Evolutionary conservation across 2,329 filamentous ascomycete species (phyloP).

Genomic region (Fusarium solani-melongenae): DNA sequence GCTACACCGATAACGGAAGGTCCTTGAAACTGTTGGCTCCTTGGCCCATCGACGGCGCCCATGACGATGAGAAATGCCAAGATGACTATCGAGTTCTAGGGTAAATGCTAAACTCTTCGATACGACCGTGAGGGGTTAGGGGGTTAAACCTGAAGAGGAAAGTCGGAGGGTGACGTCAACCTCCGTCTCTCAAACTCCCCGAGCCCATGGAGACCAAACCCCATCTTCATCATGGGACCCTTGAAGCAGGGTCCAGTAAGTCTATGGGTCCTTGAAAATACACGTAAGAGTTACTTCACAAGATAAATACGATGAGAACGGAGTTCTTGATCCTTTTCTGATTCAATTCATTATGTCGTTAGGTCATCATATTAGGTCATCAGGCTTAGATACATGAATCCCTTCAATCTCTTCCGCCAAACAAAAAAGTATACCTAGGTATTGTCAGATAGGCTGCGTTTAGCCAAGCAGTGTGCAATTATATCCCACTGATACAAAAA

Average conservation of each 20-base stretch:
- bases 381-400: slow-evolving; percentile 31
- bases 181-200: not conserved
- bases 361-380: slow-evolving; percentile 37
- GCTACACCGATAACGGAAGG: not conserved
- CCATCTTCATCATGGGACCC: slow-evolving; percentile 2
- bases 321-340: not conserved
- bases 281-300: not conserved
- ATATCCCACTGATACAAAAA: slow-evolving; percentile 2
- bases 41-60: not conserved
- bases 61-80: slow-evolving; percentile 10
- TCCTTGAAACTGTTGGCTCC: not conserved
- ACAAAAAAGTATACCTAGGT: not conserved
- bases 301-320: not conserved
- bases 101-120: not conserved
- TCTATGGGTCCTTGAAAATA: not conserved
- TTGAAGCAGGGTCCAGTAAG: slow-evolving; percentile 1
- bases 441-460: slow-evolving; percentile 3
- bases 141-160: not conserved
- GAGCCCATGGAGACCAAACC: not conserved
- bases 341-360: slow-evolving; percentile 34
- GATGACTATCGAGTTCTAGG: slow-evolving; percentile 5
- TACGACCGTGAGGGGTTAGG: not conserved
- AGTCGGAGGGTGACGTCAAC: slow-evolving; percentile 37
- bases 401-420: slow-evolving; percentile 1
- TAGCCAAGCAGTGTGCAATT: slow-evolving; percentile 8